Evolutionary conservation across 2,329 filamentous ascomycete species (phyloP), one percentile per base, ranked within the genome.

Genomic region (Microsporum ferrugineum): DNA sequence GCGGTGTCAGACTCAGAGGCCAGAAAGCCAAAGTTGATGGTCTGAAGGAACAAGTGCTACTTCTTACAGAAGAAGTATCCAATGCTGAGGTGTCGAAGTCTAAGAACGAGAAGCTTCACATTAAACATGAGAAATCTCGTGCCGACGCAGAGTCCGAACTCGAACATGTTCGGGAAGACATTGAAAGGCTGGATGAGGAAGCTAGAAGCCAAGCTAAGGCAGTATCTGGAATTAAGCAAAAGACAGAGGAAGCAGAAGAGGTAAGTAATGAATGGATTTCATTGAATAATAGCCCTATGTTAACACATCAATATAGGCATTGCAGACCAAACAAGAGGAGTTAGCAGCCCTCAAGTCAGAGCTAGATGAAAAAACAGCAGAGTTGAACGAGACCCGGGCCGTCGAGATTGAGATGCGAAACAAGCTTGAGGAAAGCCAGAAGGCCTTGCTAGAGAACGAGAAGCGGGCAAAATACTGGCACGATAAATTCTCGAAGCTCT

Each of bases 331-430:
- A 77, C 95, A 90, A 74, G 83, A 87, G 66, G 88, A 94, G 71
- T 82, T 99, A 2, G 82, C 85, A 55, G 79, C 83, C 7, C 75
- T 97, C 61, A 99, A 97, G 76, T 78, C 83, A 2, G 89, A 96
- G 68, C 81, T 97, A 8, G 92, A 99, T 66, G 86, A 88, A 68
- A 95, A 91, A 79, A 88, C 84, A 1, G 78, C 86, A 0, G 90
- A 95, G 71, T 81, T 97, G 61, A 96, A 97, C 70, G 88, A 90
- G 70, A 95, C 88, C 0, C 84, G 92, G 7, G 91, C 90, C 0
- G 79, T 87, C 2, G 94, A 99, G 73, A 96, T 99, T 63, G 94
- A 99, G 75, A 96, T 97, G 91, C 88, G 89, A 65, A 97, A 97
- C 76, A 95, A 95, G 77, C 85, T 99, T 1, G 94, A 97, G 70